Evolutionary conservation across 176 grass and related monocot genomes (phyloP), one percentile per base, ranked within the genome.

Genomic region (Aegilops longissima): DNA sequence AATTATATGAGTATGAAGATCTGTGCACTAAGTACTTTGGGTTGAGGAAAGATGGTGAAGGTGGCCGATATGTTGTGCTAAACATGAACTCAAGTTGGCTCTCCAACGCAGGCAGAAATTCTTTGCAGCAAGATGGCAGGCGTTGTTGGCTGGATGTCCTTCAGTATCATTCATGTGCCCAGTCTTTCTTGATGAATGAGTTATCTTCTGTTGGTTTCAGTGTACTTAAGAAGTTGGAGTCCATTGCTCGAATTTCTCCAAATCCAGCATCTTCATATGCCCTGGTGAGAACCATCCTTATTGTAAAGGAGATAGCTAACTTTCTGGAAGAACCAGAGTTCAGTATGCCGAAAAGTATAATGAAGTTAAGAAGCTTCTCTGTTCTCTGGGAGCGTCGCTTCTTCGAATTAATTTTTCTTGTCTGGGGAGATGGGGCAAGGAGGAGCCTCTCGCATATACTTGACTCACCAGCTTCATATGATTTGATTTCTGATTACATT

Each of bases 21-120:
- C 77, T 97, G 6, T 95, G 79, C 61, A 11, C 59, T 27, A 86
- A 90, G 36, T 97, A 93, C 66, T 92, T 97, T 51, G 88, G 92
- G 35, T 69, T 93, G 59, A 93, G 88, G 77, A 88, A 84, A 88
- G 73, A 84, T 33, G 76, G 72, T 56, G 75, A 78, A 0, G 12
- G 20, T 9, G 39, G 9, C 5, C 17, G 14, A 30, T 95, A 89
- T 83, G 16, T 77, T 10, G 29, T 95, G 20, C 81, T 93, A 77
- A 91, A 88, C 54, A 75, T 75, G 34, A 89, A 91, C 49, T 88
- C 91, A 23, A 74, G 74, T 30, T 97, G 92, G 92, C 68, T 91
- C 45, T 49, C 73, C 9, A 83, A 80, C 40, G 18, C 8, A 34
- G 83, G 64, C n/a, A 87, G 73, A 89, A 24, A 9, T 66, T 80